These are phyloP conservation scores for Sporisorium scitamineum DNA, from an alignment of 1,284 basidiomycete genomes.

Conservation along the genomic window DNA sequence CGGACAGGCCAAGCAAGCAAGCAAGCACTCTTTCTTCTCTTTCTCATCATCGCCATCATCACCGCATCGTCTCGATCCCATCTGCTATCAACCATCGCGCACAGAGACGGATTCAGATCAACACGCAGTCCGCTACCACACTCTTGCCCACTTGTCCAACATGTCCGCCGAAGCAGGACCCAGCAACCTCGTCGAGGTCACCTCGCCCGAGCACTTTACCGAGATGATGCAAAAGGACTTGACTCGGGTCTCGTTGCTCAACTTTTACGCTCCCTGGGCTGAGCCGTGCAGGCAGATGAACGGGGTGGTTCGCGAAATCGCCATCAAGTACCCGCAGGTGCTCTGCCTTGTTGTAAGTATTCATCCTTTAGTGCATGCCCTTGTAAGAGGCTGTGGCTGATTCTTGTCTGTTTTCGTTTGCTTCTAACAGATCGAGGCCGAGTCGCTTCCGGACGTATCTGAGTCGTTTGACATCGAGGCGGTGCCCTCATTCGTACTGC, in stretches of 20 bases:
- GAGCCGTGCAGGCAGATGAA: slow-evolving; percentile 69
- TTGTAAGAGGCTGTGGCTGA: not conserved
- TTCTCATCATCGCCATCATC: slow-evolving; percentile 3
- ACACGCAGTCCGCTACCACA: not conserved
- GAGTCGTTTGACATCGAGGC: slow-evolving; percentile 93
- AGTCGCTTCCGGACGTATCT: slow-evolving; percentile 85
- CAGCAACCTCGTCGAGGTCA: slow-evolving; percentile 62
- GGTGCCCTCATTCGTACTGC: slow-evolving; percentile 86
- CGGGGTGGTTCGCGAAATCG: slow-evolving; percentile 71
- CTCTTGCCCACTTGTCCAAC: not conserved
- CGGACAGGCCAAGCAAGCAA: slow-evolving; percentile 1
- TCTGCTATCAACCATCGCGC: not conserved
- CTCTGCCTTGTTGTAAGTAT: slow-evolving; percentile 79
- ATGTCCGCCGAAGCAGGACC: slow-evolving; percentile 35
- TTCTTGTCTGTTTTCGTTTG: not conserved
- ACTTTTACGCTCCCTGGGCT: slow-evolving; percentile 69
- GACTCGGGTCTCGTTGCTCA: slow-evolving; percentile 64
- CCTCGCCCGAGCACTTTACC: slow-evolving; percentile 65
- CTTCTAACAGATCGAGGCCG: slow-evolving; percentile 83
- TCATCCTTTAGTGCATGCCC: not conserved
- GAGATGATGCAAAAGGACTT: slow-evolving; percentile 63
- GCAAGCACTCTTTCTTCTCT: not conserved
- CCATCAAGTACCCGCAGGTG: slow-evolving; percentile 78
- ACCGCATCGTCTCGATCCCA: not conserved
- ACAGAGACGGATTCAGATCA: not conserved